Base-by-base conservation (phyloP, 2,329 filamentous ascomycete genomes). In the Aspergillus sp. region DNA sequence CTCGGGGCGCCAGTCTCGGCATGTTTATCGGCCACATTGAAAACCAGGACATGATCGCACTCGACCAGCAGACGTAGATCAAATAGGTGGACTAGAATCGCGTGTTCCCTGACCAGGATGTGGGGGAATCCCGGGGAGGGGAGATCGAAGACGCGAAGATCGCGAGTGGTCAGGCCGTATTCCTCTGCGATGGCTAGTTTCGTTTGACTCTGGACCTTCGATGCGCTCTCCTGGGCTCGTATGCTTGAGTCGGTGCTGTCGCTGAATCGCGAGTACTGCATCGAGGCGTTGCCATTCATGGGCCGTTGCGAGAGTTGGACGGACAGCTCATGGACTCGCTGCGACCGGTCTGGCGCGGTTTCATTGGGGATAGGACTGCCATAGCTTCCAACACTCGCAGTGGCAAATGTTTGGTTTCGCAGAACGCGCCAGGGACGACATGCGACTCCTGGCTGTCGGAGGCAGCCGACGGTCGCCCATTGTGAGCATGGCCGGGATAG, bases 41-140 rank as follows among this genome's bases (percentile, higher is more conserved):
- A 67, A 2, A 74, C 59, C 7, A 73, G 62, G 1, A 69, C 64
- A 27, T 66, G 65, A 53, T 74, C 67, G 1, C 67, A 62, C 52
- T 73, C 68, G 21, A 75, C 64, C 6, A 76, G 57, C 25, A 75
- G 64, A n/a, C 73, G 71, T 27, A 76, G 57, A 48, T 69, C 68
- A 56, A 75, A 75, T 23, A 75, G 61, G 53, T 73, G 71, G 21
- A 75, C 60, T 4, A 75, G 61, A 35, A 75, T 70, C 4, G 71
- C 69, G 3, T 52, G 60, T 1, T 69, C 68, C 6, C 73, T 66
- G 31, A 76, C 63, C 17, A 75, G 57, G 31, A 75, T 66, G 55
- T 74, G 70, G 3, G 73, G 72, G 31, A 72, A 64, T 2, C 71
- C 69, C 31, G 68, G 65, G 0, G 73, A 74, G 3, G 66, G 64